Evolutionary conservation across 306 rosid genomes (phyloP).

Genomic region (apple (Malus domestica)): DNA sequence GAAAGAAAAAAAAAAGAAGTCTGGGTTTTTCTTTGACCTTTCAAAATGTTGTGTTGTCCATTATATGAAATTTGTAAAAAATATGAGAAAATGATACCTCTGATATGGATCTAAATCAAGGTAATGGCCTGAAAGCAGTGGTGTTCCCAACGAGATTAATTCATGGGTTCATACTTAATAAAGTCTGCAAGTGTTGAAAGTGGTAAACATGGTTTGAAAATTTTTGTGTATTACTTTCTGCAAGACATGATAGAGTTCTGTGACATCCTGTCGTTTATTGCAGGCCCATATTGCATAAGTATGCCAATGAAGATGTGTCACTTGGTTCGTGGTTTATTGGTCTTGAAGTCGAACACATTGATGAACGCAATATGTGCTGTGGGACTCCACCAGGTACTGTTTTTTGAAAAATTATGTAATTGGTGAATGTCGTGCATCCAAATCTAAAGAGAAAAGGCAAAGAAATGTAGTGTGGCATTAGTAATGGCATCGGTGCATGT

Average conservation of each 20-base stretch:
- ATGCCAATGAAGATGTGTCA: conserved; percentile 97
- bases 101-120: neutral
- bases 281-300: conserved; percentile 90
- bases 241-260: neutral
- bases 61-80: neutral
- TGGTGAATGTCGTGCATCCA: neutral
- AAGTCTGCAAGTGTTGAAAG: neutral
- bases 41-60: neutral
- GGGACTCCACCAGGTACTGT: conserved; percentile 95
- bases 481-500: neutral
- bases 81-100: neutral
- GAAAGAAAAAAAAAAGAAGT: neutral
- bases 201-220: neutral
- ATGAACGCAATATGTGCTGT: conserved; percentile 95
- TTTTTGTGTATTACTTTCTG: neutral
- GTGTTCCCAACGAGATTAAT: neutral
- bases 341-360: conserved; percentile 93
- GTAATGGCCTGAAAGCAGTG: neutral
- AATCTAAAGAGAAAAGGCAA: neutral
- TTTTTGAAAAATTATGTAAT: neutral
- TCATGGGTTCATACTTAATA: neutral
- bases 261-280: conserved; percentile 19
- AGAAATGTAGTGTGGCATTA: neutral
- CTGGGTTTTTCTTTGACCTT: neutral
- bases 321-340: conserved; percentile 98